Conservation (phyloP, 2,329 filamentous ascomycete species). For the Cryphonectria parasitica region DNA sequence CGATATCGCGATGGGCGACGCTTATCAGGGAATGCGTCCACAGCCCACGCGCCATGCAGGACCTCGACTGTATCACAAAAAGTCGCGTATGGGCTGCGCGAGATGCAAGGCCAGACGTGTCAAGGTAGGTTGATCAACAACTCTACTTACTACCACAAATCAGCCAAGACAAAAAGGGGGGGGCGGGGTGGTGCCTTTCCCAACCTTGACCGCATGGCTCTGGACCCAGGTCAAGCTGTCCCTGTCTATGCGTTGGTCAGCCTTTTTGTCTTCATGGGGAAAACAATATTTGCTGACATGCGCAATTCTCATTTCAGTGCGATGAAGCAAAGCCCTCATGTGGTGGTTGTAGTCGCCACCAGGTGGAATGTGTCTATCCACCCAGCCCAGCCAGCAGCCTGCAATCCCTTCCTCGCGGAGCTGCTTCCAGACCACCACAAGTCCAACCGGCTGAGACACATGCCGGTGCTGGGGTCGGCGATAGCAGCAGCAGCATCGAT, state of each 20-base stretch:
- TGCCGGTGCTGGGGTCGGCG: neutral
- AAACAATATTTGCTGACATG: neutral
- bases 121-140: conserved; percentile 34
- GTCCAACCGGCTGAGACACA: neutral
- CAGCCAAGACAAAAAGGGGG: too few species aligned
- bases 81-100: conserved; percentile 38
- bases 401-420: neutral
- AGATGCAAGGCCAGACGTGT: conserved; percentile 38
- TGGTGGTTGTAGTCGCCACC: conserved; percentile 34
- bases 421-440: neutral
- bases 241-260: neutral
- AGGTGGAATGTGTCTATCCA: conserved; percentile 34
- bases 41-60: conserved; percentile 22
- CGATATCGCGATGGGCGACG: conserved; percentile 14
- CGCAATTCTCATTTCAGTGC: conserved; percentile 27
- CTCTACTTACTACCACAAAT: too few species aligned
- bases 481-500: neutral
- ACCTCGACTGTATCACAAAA: conserved; percentile 39
- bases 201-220: neutral
- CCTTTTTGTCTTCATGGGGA: neutral
- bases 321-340: conserved; percentile 34
- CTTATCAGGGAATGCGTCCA: neutral
- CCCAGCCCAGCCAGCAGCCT: neutral
- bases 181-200: too few species aligned
- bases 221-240: neutral